A percentile compares a stretch with the other conserved stretches of the same genome.
phyloP scores from a whole-genome alignment of 805 yeast genomes.

The Teunomyces tritomae region DNA sequence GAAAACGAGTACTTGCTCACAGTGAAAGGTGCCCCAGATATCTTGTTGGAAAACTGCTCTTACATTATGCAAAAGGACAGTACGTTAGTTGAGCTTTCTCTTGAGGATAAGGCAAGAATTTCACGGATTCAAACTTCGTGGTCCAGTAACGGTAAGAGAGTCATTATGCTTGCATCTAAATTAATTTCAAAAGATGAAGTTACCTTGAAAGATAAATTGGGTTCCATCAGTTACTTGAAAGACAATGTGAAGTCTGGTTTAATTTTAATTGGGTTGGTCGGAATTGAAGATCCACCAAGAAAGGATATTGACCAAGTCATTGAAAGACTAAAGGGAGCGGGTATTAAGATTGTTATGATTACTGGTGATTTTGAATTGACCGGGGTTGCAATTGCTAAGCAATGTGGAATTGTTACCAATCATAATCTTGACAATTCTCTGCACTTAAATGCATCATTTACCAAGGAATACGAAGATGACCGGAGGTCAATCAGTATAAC shows the following conservation, averaged over 20 bases:
- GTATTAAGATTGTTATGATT: slow-evolving; percentile 42
- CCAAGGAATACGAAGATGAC: slow-evolving; percentile 13
- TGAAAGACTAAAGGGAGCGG: slow-evolving; percentile 32
- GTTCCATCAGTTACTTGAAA: slow-evolving; percentile 12
- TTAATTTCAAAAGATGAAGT: slow-evolving; percentile 14
- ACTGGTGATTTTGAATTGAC: slow-evolving; percentile 57
- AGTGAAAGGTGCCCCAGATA: slow-evolving; percentile 49
- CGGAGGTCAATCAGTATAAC: slow-evolving; percentile 28
- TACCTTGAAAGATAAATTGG: slow-evolving; percentile 11
- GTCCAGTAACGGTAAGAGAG: slow-evolving; percentile 39
- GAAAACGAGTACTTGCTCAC: slow-evolving; percentile 18
- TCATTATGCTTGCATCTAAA: slow-evolving; percentile 26
- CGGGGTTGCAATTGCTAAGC: slow-evolving; percentile 48
- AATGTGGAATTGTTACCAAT: slow-evolving; percentile 34
- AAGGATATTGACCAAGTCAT: slow-evolving; percentile 33
- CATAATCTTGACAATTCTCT: slow-evolving; percentile 18
- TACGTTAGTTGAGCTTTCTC: slow-evolving; percentile 17
- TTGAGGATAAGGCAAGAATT: slow-evolving; percentile 14
- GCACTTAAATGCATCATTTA: slow-evolving; percentile 11
- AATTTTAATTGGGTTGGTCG: slow-evolving; percentile 37
- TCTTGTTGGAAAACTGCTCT: slow-evolving; percentile 31
- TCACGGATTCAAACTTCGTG: slow-evolving; percentile 28
- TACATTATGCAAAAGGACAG: slow-evolving; percentile 13
- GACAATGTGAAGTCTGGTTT: slow-evolving; percentile 15
- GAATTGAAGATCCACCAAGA: slow-evolving; percentile 45